Base-by-base conservation (phyloP, 306 rosid genomes). In the Psophocarpus tetragonolobus region DNA sequence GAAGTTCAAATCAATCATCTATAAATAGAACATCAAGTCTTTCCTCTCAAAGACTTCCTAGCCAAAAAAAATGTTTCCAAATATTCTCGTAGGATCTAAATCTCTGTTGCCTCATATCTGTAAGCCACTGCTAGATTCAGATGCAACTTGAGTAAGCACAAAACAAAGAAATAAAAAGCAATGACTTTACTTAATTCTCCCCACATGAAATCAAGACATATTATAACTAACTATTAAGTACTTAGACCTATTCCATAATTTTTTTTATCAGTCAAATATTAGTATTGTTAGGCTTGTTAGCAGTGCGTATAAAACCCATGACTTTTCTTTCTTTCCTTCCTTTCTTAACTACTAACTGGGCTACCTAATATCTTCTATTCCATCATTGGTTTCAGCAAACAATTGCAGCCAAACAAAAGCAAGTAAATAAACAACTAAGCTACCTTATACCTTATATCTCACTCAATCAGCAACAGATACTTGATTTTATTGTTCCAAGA, bases 371-470 rank as follows among this genome's bases (percentile, higher is more conserved):
- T n/a, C n/a, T n/a, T n/a, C n/a, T n/a, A n/a, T n/a, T 62, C 29
- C 33, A 45, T 45, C 57, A 67, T 12, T 14, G 17, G 12, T 4
- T 81, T 15, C 27, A 3, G 21, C 67, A 60, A 81, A 60, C 50
- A 75, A 68, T 17, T 68, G 27, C 27, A 75, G 30, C 38, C 17
- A 58, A 74, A 42, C 66, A 58, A 75, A 61, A 45, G 17, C n/a
- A n/a, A n/a, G n/a, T n/a, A n/a, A n/a, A n/a, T n/a, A n/a, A n/a
- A n/a, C n/a, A n/a, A n/a, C n/a, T n/a, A n/a, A n/a, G n/a, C n/a
- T n/a, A n/a, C n/a, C n/a, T n/a, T n/a, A n/a, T n/a, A n/a, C n/a
- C n/a, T n/a, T n/a, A 63, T 47, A 23, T 58, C 58, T 20, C 67
- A 26, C 30, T 67, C 50, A 47, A 6, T 35, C 30, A 20, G 5